phyloP scores from a whole-genome alignment of 441 rosid genomes.

The Populus hybrid region DNA sequence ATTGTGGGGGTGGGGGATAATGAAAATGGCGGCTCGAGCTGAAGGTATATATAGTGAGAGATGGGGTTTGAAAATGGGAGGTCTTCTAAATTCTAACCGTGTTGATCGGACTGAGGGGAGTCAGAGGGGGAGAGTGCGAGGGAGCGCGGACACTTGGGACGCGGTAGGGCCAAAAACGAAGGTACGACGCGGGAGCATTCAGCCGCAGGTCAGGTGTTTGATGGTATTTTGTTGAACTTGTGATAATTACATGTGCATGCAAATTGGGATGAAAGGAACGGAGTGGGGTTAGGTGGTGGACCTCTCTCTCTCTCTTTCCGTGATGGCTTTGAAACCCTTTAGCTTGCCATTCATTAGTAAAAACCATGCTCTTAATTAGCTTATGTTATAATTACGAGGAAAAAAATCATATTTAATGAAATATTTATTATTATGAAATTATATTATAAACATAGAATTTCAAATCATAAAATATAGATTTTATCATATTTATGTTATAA shows the following conservation, averaged over 20 bases:
- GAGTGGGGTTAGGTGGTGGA: background rate
- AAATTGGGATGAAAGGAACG: background rate
- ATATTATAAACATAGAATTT: no score
- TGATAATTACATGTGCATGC: no score
- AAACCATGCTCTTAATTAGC: no score
- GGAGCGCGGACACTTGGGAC: slow-evolving; percentile 13
- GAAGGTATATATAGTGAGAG: slow-evolving; percentile 10
- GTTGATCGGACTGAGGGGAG: slow-evolving; percentile 11
- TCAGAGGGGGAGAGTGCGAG: background rate
- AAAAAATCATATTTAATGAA: no score
- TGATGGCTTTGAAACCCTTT: no score
- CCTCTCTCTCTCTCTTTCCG: background rate
- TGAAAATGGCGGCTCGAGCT: slow-evolving; percentile 28
- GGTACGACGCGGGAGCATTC: slow-evolving; percentile 25
- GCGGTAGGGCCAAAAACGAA: fast-evolving
- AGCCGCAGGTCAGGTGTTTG: background rate
- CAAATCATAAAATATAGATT: no score
- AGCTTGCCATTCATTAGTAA: no score
- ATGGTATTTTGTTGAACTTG: background rate
- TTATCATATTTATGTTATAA: no score
- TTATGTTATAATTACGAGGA: no score
- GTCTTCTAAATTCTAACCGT: slow-evolving; percentile 13
- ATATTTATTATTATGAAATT: no score
- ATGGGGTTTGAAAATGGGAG: background rate
- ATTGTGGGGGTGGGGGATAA: background rate